Evolutionary conservation across 352 stramenopile species (phyloP), one percentile per base, ranked within the genome.

Genomic region (Phytophthora agathidicida): DNA sequence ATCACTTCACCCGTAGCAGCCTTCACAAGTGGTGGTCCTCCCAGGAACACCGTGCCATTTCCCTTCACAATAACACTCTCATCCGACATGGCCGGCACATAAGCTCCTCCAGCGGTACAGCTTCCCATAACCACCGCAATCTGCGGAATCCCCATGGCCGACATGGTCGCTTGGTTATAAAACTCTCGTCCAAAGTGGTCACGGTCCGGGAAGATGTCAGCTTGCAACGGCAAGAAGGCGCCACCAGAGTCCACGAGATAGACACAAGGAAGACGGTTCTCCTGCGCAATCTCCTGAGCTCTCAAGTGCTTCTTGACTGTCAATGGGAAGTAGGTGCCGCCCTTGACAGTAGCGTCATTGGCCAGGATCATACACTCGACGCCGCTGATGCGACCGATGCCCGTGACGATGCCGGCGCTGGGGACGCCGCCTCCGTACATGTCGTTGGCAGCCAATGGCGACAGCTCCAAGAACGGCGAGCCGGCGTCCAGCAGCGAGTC

Each of bases 311-410:
- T 99, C 84, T 99, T 99, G 30, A 99, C 96, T 2, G 97, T 99
- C 66, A 99, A 93, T 1, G 97, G 97, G 71, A 98, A 99, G 72
- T 99, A 99, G 0, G 96, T 99, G 17, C 97, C 97, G 32, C 97
- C 96, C 60, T 99, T 99, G 22, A 99, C 96, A 0, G 97, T 99
- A 5, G 97, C 96, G 82, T 99, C 97, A 73, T 99, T 99, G 30
- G 89, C 97, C 23, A 99, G 73, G 55, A 99, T 96, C 93, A 99
- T 98, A 58, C 94, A 98, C 53, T 98, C 76, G 24, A 94, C 67
- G 19, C 94, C 89, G 17, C 85, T 80, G 49, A 96, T 77, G 33
- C 80, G 74, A 33, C 89, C 89, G 51, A 96, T 93, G n/a, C 89
- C 93, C 30, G 92, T 97, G 23, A 98, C 83, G 38, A 98, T 90